Percentiles rank a stretch among this genome's conserved stretches.
These are phyloP conservation scores for Fusarium heterosporum DNA, from an alignment of 2,329 filamentous ascomycete species.

Conservation along the genomic window DNA sequence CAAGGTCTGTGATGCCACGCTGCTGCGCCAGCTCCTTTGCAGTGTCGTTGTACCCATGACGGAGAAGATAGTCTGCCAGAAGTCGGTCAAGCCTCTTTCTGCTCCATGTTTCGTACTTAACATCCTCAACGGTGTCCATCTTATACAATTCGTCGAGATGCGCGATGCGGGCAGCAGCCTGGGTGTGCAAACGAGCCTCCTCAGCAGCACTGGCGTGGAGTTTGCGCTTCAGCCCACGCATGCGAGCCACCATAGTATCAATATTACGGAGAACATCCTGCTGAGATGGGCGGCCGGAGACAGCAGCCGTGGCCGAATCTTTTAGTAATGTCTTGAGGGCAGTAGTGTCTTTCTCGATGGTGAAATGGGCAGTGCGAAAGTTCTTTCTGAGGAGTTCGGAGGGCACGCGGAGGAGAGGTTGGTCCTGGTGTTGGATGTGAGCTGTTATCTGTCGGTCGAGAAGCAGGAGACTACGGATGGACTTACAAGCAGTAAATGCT, in stretches of 20 bases:
- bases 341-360: conserved; percentile 77
- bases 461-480: conserved; percentile 10
- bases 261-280: conserved; percentile 82
- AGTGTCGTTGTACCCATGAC: conserved; percentile 83
- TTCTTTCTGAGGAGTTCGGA: conserved; percentile 94
- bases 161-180: conserved; percentile 79
- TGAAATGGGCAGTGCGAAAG: conserved; percentile 85
- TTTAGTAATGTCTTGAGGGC: conserved; percentile 71
- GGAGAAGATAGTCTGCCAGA: conserved; percentile 90
- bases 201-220: conserved; percentile 81
- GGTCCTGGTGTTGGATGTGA: conserved; percentile 71
- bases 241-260: conserved; percentile 85
- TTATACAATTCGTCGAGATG: conserved; percentile 85
- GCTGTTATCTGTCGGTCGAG: neutral
- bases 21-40: conserved; percentile 80
- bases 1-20: conserved; percentile 81
- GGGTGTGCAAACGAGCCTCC: conserved; percentile 79
- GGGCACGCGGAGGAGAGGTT: conserved; percentile 91
- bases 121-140: conserved; percentile 86
- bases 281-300: conserved; percentile 70
- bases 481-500: conserved; percentile 78
- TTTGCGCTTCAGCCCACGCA: conserved; percentile 90
- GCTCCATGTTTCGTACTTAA: conserved; percentile 94
- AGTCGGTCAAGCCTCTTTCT: conserved; percentile 83
- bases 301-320: conserved; percentile 74